phyloP scores from a whole-genome alignment of 1,284 basidiomycete species.

The Ceratobasidium sp. region DNA sequence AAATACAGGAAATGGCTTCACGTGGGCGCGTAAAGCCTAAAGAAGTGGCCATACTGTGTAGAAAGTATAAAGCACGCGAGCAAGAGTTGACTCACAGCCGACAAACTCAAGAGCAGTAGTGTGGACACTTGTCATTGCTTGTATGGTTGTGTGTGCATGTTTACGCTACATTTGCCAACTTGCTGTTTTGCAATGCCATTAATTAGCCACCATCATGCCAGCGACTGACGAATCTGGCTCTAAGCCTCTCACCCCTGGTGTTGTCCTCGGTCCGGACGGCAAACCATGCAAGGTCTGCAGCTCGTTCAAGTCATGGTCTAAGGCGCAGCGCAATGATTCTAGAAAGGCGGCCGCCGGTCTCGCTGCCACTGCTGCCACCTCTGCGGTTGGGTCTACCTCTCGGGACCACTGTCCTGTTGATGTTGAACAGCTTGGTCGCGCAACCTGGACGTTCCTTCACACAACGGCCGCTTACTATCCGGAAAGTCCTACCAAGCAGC shows the following conservation, averaged over 20 bases:
- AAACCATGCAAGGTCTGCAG: constrained; percentile 94
- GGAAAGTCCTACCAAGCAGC: constrained; percentile 71
- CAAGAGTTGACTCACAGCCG: neutral
- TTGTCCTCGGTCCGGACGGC: constrained; percentile 89
- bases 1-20: constrained; percentile 19
- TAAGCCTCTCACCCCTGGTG: constrained; percentile 69
- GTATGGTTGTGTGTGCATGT: neutral
- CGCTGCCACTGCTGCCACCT: constrained; percentile 49
- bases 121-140: neutral
- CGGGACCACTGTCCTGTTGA: constrained; percentile 85
- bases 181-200: neutral
- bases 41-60: constrained; percentile 9
- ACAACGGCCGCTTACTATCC: constrained; percentile 94
- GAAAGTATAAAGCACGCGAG: neutral
- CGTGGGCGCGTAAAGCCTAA: neutral
- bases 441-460: constrained; percentile 97
- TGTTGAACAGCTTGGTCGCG: constrained; percentile 83
- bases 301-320: constrained; percentile 79
- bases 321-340: constrained; percentile 51
- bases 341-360: constrained; percentile 35
- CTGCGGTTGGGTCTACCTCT: constrained; percentile 54
- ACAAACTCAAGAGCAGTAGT: neutral
- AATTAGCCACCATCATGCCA: constrained; percentile 14
- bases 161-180: constrained; percentile 1
- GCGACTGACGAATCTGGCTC: constrained; percentile 8